Evolutionary conservation across 2,329 filamentous ascomycete genomes (phyloP).

Genomic region (Triangularia verruculosa): DNA sequence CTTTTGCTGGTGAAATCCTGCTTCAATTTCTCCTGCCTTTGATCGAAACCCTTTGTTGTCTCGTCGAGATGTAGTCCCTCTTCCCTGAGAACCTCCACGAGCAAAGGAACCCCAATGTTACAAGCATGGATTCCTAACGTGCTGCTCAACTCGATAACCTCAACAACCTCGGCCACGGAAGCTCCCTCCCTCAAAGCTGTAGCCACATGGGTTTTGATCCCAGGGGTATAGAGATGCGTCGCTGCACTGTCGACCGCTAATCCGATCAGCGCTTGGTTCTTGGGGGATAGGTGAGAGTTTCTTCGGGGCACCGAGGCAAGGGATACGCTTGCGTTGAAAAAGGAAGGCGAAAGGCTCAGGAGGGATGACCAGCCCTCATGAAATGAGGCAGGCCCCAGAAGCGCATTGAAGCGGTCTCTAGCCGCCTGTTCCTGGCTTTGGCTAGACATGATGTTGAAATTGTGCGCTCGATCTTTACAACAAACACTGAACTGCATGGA

Average conservation of each 20-base stretch:
- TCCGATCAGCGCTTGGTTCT: constrained; percentile 42
- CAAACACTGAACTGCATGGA: not conserved
- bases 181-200: constrained; percentile 41
- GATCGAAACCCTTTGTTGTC: constrained; percentile 35
- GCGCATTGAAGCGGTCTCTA: constrained; percentile 19
- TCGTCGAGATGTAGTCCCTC: constrained; percentile 32
- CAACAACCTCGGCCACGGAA: constrained; percentile 41
- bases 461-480: not conserved
- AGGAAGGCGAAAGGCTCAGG: constrained; percentile 25
- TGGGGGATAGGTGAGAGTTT: constrained; percentile 36
- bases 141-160: constrained; percentile 42
- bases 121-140: constrained; percentile 47
- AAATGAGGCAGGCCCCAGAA: constrained; percentile 24
- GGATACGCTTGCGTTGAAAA: constrained; percentile 29
- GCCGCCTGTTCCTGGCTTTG: not conserved
- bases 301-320: constrained; percentile 28
- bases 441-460: not conserved
- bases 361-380: constrained; percentile 31
- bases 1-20: constrained; percentile 43
- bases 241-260: constrained; percentile 42
- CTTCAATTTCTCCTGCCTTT: constrained; percentile 37
- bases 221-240: constrained; percentile 44
- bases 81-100: constrained; percentile 46
- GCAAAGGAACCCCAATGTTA: constrained; percentile 44
- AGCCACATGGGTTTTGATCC: constrained; percentile 40